Base-by-base conservation (phyloP, 129 eudicot genomes). In the Glebionis coronaria region DNA sequence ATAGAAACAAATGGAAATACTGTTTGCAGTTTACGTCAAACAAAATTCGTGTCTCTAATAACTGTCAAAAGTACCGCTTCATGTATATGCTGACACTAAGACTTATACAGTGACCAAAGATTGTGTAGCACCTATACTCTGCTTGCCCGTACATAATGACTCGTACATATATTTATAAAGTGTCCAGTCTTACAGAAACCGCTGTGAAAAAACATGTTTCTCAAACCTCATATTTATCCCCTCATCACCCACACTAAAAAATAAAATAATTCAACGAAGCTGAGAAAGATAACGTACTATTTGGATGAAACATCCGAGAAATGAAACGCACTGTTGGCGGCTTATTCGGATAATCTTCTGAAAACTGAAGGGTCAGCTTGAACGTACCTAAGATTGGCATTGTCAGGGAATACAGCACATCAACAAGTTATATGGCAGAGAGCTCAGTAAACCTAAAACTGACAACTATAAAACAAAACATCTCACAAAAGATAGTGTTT, bases 261-360 rank as follows among this genome's bases (percentile, higher is more conserved):
- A 13, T n/a, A 47, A 57, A 74, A 20, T 14, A 47, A 42, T 54
- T 40, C 3, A 11, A 21, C 11, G 47, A 70, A 52, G 46, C 20
- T 54, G 20, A 42, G 47, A 66, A 53, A 61, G 67, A 58, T 12
- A 68, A 75, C 95, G 78, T 83, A 87, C 95, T 87, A 52, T 87
- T 87, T 46, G 95, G 95, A 79, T 87, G 95, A 58, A 87, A 87
- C 95, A 87, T 87, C 68, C 95, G 75, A 46, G 95, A 87, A 62
- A 87, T 82, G 77, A 87, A 87, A 47, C 95, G 90, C 63, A 87
- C 95, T 49, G 90, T 83, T 35, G 95, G 95, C 45, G 95, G 95
- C 69, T 86, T 86, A 67, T 86, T 86, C 35, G 88, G 88, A 69
- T 82, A 82, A 60, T 86, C 92, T 82, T 86, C 91, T 12, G 81